Base-by-base conservation (phyloP, 768 basidiomycete genomes). In the Cantharellus anzutake region DNA sequence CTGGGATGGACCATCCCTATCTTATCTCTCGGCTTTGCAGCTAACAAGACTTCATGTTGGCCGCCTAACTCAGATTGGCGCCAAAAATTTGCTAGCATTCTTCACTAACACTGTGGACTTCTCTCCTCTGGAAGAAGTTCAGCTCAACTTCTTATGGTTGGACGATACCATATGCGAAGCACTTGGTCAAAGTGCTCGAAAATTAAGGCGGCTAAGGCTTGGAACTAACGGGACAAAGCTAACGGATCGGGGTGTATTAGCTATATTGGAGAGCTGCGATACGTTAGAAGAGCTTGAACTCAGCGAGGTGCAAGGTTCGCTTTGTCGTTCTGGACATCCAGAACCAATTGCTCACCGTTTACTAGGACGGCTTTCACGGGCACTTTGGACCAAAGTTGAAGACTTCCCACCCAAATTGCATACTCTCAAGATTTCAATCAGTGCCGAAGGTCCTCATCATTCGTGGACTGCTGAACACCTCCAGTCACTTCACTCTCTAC, bases 381-480 rank as follows among this genome's bases (percentile, higher is more conserved):
- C 60, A 2, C 66, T 73, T 38, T 73, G 72, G 72, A 67, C 67
- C 4, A 73, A 73, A 60, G 60, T 69, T 7, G 50, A 42, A 29
- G 56, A 41, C 3, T 66, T 67, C 48, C 69, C 72, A 2, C 5
- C 66, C 35, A 51, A 62, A 42, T 66, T 74, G 41, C 66, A 65
- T 56, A 60, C 59, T 7, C 61, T 73, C 41, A 63, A 62, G 20
- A 65, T 73, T 20, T 58, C 65, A 14, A 63, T 73, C 51, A 64
- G 65, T 34, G 72, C 73, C 63, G 59, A 61, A 4, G 70, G 69
- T 35, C 68, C 70, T 2, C 68, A 71, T 63, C 73, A 74, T 64
- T 73, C 73, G 37, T 73, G 73, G 73, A 67, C 69, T 41, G 65
- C 68, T 29, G 73, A 74, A 65, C 73, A 73, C 63, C 63, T 74